Evolutionary conservation across 176 grass and related monocot genomes (phyloP), one percentile per base, ranked within the genome.

Genomic region (Triticum urartu): DNA sequence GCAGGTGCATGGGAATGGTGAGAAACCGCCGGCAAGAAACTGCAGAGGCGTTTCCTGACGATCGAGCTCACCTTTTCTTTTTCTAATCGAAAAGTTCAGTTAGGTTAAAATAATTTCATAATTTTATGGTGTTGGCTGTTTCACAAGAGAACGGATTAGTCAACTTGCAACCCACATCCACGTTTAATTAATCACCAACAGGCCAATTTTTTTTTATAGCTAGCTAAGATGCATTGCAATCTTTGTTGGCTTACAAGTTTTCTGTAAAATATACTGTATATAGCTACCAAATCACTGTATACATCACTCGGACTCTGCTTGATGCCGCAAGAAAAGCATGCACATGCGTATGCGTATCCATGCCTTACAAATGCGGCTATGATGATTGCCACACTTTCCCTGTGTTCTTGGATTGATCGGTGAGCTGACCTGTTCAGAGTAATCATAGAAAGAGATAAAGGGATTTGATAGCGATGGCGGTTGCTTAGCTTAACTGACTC

Each of bases 401-500:
- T 33, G 88, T 86, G 83, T 24, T 12, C 69, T 72, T 22, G 38
- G 3, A 72, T 28, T 6, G 3, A 72, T 48, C 15, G 70, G 64
- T 71, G 83, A 10, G 56, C 42, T 52, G 18, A 21, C 24, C 0
- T 79, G 36, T 3, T 26, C 21, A 21, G 2, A 6, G 34, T 1
- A 72, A 72, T 58, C 54, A 58, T 58, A 2, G 21, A 22, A 42
- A 4, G 5, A 32, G 24, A 30, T 2, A 73, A n/a, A 11, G n/a
- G 25, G 45, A 74, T 74, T 9, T 15, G 74, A 87, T 38, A 56
- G 58, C 40, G 65, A 82, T 12, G 79, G 8, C 38, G 17, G 79
- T 90, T 83, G 89, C 89, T 86, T 87, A 21, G 42, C 79, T 87
- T 65, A 68, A 81, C 25, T 52, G 36, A 67, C 42, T 43, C 79